phyloP scores from a whole-genome alignment of 441 rosid genomes.

The Geranium incanum region DNA sequence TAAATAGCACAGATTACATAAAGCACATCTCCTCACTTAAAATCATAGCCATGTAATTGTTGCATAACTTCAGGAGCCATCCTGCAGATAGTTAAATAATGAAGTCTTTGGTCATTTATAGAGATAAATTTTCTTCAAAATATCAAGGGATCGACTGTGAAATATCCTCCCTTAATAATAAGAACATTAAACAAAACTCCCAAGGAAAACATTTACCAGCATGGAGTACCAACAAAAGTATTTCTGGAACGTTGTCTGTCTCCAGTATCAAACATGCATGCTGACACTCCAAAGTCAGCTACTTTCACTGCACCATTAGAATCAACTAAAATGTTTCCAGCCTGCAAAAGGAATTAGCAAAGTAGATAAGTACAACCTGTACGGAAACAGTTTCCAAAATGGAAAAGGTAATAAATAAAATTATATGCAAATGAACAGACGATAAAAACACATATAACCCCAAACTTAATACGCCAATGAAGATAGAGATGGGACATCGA shows the following conservation, averaged over 20 bases:
- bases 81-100: slow-evolving; percentile 39
- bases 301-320: slow-evolving; percentile 71
- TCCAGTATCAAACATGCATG: slow-evolving; percentile 96
- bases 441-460: not conserved
- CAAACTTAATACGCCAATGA: not conserved
- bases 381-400: slow-evolving; percentile 10
- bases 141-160: not conserved
- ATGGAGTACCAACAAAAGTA: slow-evolving; percentile 97
- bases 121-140: not conserved
- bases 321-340: slow-evolving; percentile 85
- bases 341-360: slow-evolving; percentile 42
- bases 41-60: slow-evolving; percentile 95
- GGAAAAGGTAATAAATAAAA: not conserved
- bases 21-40: slow-evolving; percentile 54
- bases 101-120: slow-evolving; percentile 14
- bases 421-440: not conserved
- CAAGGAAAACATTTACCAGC: slow-evolving; percentile 59
- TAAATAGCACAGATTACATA: slow-evolving; percentile 10
- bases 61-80: slow-evolving; percentile 99
- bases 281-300: slow-evolving; percentile 97
- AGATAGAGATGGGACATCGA: not conserved
- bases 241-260: slow-evolving; percentile 93
- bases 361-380: slow-evolving; percentile 16
- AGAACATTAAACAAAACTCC: slow-evolving; percentile 3
- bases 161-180: not conserved